phyloP scores from a whole-genome alignment of 78 protist species.

The Mantamonas sphyraenae region DNA sequence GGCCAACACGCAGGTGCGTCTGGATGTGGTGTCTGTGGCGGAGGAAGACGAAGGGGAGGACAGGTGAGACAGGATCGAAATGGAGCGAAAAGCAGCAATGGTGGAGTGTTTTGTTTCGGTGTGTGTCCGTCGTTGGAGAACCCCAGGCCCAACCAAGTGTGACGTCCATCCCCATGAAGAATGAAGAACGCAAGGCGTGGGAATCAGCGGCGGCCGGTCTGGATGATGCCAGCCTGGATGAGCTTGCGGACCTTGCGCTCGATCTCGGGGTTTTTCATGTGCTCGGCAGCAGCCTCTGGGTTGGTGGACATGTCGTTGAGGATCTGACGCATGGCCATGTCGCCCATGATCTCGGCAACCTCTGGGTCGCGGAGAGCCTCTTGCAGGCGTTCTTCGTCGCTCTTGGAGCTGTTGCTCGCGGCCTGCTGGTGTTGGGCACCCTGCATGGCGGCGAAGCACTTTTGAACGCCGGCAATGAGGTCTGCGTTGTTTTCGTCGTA shows the following conservation, averaged over 20 bases:
- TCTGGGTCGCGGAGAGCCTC: background rate
- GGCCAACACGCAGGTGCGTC: no score
- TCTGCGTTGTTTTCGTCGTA: slow-evolving; percentile 56
- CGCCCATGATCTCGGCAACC: background rate
- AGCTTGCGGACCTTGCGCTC: slow-evolving; percentile 64
- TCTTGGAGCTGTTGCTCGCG: background rate
- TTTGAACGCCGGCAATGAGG: slow-evolving; percentile 31
- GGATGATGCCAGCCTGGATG: slow-evolving; percentile 75
- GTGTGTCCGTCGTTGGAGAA: no score
- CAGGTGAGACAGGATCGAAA: no score
- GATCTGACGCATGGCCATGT: background rate
- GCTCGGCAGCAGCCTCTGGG: background rate
- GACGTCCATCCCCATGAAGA: no score
- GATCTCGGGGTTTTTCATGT: slow-evolving; percentile 58
- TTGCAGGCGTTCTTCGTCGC: background rate
- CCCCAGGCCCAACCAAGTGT: no score
- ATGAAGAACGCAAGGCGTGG: no score
- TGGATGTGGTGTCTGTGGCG: no score
- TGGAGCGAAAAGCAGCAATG: no score
- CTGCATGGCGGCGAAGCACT: slow-evolving; percentile 13
- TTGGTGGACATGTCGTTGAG: background rate
- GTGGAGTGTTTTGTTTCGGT: no score
- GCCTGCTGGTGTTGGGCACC: background rate
- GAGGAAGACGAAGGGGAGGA: no score
- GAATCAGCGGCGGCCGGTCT: no score